A percentile compares a stretch with the other conserved stretches of the same genome.
Evolutionary conservation across 306 rosid species (phyloP).

Genomic region (Cicer yamashitae): DNA sequence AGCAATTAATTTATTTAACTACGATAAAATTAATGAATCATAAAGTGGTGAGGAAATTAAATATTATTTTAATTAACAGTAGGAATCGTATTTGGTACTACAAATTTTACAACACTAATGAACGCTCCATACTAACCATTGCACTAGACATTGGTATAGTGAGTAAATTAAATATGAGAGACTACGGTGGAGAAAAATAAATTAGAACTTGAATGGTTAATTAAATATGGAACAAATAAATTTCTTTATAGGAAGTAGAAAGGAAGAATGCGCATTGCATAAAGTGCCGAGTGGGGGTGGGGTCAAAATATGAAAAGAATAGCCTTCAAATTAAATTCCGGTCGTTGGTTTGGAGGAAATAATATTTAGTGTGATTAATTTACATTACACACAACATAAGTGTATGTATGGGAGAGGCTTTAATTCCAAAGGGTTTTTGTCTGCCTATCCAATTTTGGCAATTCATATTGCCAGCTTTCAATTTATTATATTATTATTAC

Average conservation of each 20-base stretch:
- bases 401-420: slow-evolving; percentile 1
- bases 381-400: slow-evolving; percentile 1
- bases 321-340: slow-evolving; percentile 37
- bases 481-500: background rate
- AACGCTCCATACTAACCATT: too few species aligned
- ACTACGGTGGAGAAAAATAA: background rate
- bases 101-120: too few species aligned
- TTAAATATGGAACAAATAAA: slow-evolving; percentile 36
- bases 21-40: too few species aligned
- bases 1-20: too few species aligned
- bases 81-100: too few species aligned
- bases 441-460: slow-evolving; percentile 47
- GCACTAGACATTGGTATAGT: background rate
- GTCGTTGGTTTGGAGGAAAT: slow-evolving; percentile 33
- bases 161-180: slow-evolving; percentile 5
- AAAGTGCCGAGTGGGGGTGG: slow-evolving; percentile 35
- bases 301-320: slow-evolving; percentile 48
- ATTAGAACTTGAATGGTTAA: slow-evolving; percentile 26
- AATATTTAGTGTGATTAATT: background rate
- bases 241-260: slow-evolving; percentile 33
- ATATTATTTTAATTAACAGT: background rate
- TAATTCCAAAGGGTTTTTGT: slow-evolving; percentile 27
- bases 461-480: slow-evolving; percentile 29
- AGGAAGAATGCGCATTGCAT: slow-evolving; percentile 47
- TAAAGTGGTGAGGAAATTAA: slow-evolving; percentile 20